Base-by-base conservation (phyloP, 257 asterid genomes). In the Fraxinus cuspidata region DNA sequence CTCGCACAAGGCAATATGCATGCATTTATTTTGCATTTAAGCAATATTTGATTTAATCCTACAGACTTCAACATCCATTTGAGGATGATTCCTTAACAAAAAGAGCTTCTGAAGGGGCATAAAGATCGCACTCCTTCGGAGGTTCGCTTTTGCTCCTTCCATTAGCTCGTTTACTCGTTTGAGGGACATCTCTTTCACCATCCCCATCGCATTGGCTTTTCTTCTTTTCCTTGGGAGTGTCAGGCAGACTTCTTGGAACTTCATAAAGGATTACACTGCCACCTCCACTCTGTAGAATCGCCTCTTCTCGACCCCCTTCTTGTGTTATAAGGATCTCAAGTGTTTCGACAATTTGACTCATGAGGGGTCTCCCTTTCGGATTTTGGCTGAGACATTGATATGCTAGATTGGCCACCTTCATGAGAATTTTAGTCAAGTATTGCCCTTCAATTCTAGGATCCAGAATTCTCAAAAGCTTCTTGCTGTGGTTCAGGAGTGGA, bases 391-490 rank as follows among this genome's bases (percentile, higher is more conserved):
- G 97, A 70, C 99, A 93, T 73, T 85, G 96, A 73, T 90, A 90
- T n/a, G 97, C 90, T 40, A 95, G 86, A 72, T 87, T 87, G 51
- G 99, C 97, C 78, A 93, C 97, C 85, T 91, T 93, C 81, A 84
- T 81, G 4, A 90, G 94, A 64, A 77, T 72, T 81, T 86, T 87
- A 31, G 71, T 81, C 34, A 96, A 88, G 83, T 90, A 93, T 73
- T 95, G 99, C 25, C 99, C 98, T 18, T 95, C 97, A 68, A 93
- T 85, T 87, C 97, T 89, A 11, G 94, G 96, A 75, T 95, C 98
- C 25, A 95, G 86, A 78, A 93, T 91, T 83, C 91, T 85, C 75
- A 83, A 21, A 2, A 95, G 90, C 88, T 90, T 93, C 84, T 81
- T 92, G 83, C 81, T 84, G 82, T 88, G 92, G 81, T 88, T 93